Percentiles rank a stretch among this genome's conserved stretches.
phyloP scores from a whole-genome alignment of 2,329 filamentous ascomycete genomes.

The Hypoxylon sp. region DNA sequence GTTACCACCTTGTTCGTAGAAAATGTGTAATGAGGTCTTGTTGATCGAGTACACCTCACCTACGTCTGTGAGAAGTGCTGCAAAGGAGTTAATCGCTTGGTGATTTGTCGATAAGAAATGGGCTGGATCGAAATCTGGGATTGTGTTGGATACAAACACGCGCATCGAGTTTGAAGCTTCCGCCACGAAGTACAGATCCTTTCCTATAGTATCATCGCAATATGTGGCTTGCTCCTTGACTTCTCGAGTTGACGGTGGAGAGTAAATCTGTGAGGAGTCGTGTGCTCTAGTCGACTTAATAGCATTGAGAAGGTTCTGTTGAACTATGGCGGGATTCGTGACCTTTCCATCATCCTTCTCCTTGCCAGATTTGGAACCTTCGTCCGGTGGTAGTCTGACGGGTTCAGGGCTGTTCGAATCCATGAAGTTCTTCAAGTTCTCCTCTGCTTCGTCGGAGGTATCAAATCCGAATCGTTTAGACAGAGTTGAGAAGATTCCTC shows the following conservation, averaged over 20 bases:
- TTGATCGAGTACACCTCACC: constrained; percentile 80
- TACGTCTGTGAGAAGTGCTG: constrained; percentile 76
- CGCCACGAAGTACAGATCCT: constrained; percentile 80
- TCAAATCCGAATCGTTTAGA: constrained; percentile 79
- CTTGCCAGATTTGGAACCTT: constrained; percentile 41
- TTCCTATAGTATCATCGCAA: constrained; percentile 82
- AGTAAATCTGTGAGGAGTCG: constrained; percentile 80
- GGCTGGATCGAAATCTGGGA: constrained; percentile 62
- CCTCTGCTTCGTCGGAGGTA: constrained; percentile 59
- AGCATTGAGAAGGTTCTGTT: constrained; percentile 82
- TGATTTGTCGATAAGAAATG: constrained; percentile 74
- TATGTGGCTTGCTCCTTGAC: constrained; percentile 89
- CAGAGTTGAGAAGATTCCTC: constrained; percentile 77
- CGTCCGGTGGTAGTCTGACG: constrained; percentile 41
- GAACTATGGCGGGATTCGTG: constrained; percentile 72
- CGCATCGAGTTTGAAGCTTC: constrained; percentile 80
- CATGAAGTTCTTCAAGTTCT: constrained; percentile 64
- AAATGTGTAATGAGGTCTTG: constrained; percentile 82
- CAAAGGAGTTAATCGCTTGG: constrained; percentile 77
- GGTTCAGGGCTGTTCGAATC: constrained; percentile 49
- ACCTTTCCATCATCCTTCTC: constrained; percentile 64
- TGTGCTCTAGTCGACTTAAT: constrained; percentile 84
- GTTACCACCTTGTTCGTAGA: constrained; percentile 82
- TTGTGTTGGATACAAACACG: constrained; percentile 75
- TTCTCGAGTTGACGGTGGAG: constrained; percentile 76